Percentiles rank a stretch among this genome's conserved stretches.
Conservation (phyloP, 2,329 filamentous ascomycete species). For the Metarhizium brunneum region DNA sequence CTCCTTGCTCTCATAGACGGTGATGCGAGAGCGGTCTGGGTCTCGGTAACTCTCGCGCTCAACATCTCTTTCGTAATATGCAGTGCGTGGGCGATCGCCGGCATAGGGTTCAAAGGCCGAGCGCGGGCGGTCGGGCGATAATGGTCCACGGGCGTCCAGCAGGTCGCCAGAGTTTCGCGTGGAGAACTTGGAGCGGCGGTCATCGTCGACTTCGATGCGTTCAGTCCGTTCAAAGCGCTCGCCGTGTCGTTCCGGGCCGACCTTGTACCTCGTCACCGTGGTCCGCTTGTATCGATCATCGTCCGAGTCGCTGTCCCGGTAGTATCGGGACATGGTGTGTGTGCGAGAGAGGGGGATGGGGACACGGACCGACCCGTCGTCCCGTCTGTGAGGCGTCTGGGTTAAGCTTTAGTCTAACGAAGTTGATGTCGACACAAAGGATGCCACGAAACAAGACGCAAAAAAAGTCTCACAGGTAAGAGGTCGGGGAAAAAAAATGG, state of each 20-base stretch:
- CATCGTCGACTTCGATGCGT: constrained; percentile 35
- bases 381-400: constrained; percentile 5
- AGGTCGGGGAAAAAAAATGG: not conserved
- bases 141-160: constrained; percentile 29
- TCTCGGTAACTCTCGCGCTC: constrained; percentile 24
- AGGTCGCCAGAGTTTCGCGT: constrained; percentile 31
- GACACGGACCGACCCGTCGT: constrained; percentile 7
- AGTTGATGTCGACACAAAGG: not conserved
- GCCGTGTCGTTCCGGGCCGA: constrained; percentile 28
- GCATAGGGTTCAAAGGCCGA: constrained; percentile 37
- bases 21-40: constrained; percentile 19
- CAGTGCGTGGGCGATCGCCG: constrained; percentile 27
- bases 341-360: not conserved
- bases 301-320: constrained; percentile 28
- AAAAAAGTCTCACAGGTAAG: not conserved
- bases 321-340: constrained; percentile 22
- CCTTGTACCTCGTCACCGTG: constrained; percentile 45
- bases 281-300: constrained; percentile 37
- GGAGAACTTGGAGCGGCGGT: constrained; percentile 35
- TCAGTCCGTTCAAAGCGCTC: constrained; percentile 31
- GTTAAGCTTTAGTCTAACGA: constrained; percentile 2
- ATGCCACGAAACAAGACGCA: not conserved
- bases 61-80: constrained; percentile 37
- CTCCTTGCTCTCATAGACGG: constrained; percentile 25
- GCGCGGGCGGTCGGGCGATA: constrained; percentile 38